phyloP scores from a whole-genome alignment of 257 asterid genomes.

The Fraxinus cuspidata region DNA sequence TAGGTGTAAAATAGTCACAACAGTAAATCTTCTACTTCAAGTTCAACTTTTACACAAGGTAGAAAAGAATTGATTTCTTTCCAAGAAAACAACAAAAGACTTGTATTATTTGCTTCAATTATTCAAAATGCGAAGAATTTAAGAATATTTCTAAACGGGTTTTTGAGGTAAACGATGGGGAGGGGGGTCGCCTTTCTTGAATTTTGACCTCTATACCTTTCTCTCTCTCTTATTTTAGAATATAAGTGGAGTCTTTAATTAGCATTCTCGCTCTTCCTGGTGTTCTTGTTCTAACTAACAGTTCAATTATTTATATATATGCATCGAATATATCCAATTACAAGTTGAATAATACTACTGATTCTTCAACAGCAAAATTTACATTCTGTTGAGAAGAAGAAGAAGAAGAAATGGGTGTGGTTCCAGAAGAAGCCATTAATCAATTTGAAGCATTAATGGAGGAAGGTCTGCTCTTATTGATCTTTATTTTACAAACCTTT shows the following conservation, averaged over 20 bases:
- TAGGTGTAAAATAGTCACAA: not conserved
- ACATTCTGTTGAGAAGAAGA: not conserved
- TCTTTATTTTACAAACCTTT: conserved; percentile 22
- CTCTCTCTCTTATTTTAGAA: conserved; percentile 17
- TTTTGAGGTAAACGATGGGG: conserved; percentile 4
- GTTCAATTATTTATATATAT: not conserved
- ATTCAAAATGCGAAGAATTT: conserved; percentile 25
- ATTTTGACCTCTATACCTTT: conserved; percentile 40
- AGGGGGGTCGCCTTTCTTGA: conserved; percentile 38
- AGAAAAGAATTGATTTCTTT: conserved; percentile 3
- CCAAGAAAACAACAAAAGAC: conserved; percentile 13
- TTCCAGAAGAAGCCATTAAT: conserved; percentile 59
- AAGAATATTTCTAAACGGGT: conserved; percentile 1
- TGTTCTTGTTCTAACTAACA: conserved; percentile 7
- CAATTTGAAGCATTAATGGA: conserved; percentile 61
- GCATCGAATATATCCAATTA: conserved; percentile 26
- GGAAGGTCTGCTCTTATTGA: conserved; percentile 46
- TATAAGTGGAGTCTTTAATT: conserved; percentile 48
- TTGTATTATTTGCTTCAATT: conserved; percentile 25
- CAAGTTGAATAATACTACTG: conserved; percentile 14
- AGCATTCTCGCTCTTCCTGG: conserved; percentile 27
- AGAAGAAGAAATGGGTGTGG: conserved; percentile 54
- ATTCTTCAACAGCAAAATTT: conserved; percentile 2
- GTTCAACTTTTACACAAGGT: not conserved
- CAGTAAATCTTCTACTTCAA: conserved; percentile 3